Evolutionary conservation across 495 filamentous ascomycete genomes (phyloP).

Genomic region (Penicillium silybi): DNA sequence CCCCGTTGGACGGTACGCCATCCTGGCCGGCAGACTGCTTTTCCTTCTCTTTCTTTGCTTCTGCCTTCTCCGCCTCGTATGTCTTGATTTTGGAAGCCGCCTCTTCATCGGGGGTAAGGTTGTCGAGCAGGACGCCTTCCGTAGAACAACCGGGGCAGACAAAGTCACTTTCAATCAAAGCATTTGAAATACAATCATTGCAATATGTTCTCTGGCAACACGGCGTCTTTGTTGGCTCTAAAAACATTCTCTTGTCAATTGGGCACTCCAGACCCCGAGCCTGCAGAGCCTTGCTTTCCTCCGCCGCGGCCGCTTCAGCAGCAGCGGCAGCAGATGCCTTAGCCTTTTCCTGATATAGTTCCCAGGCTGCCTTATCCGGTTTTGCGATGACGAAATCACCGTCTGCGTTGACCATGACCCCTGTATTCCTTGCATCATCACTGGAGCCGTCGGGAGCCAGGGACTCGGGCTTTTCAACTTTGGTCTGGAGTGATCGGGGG

Average conservation of each 20-base stretch:
- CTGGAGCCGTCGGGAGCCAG: constrained; percentile 67
- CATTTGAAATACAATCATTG: constrained; percentile 97
- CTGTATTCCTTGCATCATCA: constrained; percentile 74
- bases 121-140: constrained; percentile 88
- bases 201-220: constrained; percentile 98
- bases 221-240: constrained; percentile 96
- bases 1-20: constrained; percentile 29
- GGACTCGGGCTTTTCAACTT: constrained; percentile 82
- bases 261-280: constrained; percentile 86
- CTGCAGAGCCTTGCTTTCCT: constrained; percentile 75
- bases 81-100: constrained; percentile 68
- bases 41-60: constrained; percentile 59
- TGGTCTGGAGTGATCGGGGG: constrained; percentile 86
- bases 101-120: constrained; percentile 78
- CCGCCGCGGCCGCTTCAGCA: constrained; percentile 61
- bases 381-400: constrained; percentile 95
- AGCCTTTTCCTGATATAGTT: constrained; percentile 88
- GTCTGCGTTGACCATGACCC: constrained; percentile 95
- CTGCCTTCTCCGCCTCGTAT: constrained; percentile 70
- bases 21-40: constrained; percentile 38
- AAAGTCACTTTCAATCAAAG: constrained; percentile 96
- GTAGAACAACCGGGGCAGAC: constrained; percentile 86
- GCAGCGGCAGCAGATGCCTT: constrained; percentile 78
- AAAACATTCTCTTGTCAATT: constrained; percentile 93
- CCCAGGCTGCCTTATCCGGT: constrained; percentile 92